Percentiles rank a stretch among this genome's conserved stretches.
Evolutionary conservation across 2,329 filamentous ascomycete genomes (phyloP).

Genomic region (Fusarium pseudocircinatum): DNA sequence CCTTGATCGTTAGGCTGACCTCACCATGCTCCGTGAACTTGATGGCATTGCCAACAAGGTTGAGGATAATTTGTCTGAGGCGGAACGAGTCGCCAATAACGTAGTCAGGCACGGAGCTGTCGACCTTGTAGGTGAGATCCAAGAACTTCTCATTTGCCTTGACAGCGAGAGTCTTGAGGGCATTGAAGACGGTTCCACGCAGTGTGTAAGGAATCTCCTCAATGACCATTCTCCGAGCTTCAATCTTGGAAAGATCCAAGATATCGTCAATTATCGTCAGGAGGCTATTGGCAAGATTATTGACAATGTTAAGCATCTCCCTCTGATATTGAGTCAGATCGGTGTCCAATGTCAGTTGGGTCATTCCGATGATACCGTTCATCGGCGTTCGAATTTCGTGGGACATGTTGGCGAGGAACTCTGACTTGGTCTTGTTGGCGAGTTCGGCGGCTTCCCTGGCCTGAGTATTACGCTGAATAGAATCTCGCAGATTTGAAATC

Average conservation of each 20-base stretch:
- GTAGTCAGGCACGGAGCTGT: conserved; percentile 92
- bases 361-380: conserved; percentile 99
- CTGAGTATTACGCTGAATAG: conserved; percentile 95
- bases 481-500: conserved; percentile 94
- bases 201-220: conserved; percentile 97
- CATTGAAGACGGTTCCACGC: conserved; percentile 95
- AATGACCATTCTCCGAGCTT: conserved; percentile 97
- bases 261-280: conserved; percentile 95
- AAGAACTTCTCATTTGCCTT: conserved; percentile 97
- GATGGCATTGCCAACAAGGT: conserved; percentile 97
- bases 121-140: conserved; percentile 91
- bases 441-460: conserved; percentile 95
- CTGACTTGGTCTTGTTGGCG: conserved; percentile 97
- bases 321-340: conserved; percentile 94
- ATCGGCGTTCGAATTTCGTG: conserved; percentile 98
- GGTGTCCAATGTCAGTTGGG: conserved; percentile 93
- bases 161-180: conserved; percentile 94
- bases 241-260: conserved; percentile 80
- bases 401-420: conserved; percentile 98
- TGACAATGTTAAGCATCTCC: conserved; percentile 98
- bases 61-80: conserved; percentile 94
- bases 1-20: conserved; percentile 90
- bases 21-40: conserved; percentile 98
- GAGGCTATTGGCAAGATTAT: conserved; percentile 94
- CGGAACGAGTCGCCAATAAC: conserved; percentile 97